Evolutionary conservation across 805 yeast genomes (phyloP).

Genomic region (Brettanomyces naardenensis): DNA sequence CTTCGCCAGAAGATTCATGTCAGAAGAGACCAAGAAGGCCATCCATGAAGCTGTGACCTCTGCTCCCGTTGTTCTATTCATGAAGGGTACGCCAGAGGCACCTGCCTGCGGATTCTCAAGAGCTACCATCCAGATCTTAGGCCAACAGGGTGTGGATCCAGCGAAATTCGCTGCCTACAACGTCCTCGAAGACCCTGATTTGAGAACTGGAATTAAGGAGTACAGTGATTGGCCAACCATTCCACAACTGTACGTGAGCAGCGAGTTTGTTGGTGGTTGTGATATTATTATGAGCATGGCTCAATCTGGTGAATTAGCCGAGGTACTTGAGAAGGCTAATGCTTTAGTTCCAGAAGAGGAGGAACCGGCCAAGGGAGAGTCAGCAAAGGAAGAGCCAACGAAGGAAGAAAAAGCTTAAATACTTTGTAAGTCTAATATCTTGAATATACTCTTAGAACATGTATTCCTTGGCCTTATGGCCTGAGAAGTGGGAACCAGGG

Average conservation of each 20-base stretch:
- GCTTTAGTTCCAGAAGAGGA: slow-evolving; percentile 77
- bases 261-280: slow-evolving; percentile 96
- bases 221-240: slow-evolving; percentile 97
- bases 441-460: too few species aligned
- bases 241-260: slow-evolving; percentile 87
- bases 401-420: background rate
- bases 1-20: slow-evolving; percentile 44
- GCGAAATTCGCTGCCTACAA: slow-evolving; percentile 93
- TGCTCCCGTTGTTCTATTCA: slow-evolving; percentile 92
- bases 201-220: slow-evolving; percentile 93
- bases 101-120: slow-evolving; percentile 98
- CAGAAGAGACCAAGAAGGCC: slow-evolving; percentile 75
- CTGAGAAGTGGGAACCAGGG: background rate
- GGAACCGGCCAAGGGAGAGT: slow-evolving; percentile 17
- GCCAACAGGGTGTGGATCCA: slow-evolving; percentile 97
- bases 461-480: slow-evolving; percentile 20
- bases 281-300: slow-evolving; percentile 92
- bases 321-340: slow-evolving; percentile 68
- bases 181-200: slow-evolving; percentile 88
- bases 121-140: slow-evolving; percentile 87
- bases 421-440: too few species aligned
- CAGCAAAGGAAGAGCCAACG: background rate
- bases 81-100: slow-evolving; percentile 98
- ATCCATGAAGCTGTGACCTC: slow-evolving; percentile 79
- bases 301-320: slow-evolving; percentile 81